Evolutionary conservation across 305 asterid genomes (phyloP), one percentile per base, ranked within the genome.

Genomic region (Fraxinus dipetala): DNA sequence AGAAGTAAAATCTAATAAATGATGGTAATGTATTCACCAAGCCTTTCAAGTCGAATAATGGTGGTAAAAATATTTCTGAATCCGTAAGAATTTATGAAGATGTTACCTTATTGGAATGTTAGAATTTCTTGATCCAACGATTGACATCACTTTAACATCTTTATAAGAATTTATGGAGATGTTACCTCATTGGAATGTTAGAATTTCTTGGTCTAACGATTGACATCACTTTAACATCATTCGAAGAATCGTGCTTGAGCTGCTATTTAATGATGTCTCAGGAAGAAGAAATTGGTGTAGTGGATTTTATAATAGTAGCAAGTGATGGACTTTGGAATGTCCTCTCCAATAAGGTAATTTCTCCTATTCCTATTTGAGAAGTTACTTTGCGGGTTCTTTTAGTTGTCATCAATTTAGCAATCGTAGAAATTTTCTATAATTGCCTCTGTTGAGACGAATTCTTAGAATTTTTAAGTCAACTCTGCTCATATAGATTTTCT

Each of bases 261-360:
- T 70, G 40, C 26, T 70, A 70, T 31, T 30, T 30, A 11, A 30
- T 30, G 75, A 31, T 70, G 38, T 70, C 30, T 36, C 79, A 89
- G 91, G 91, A 89, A 81, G 89, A 89, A 84, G 87, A 85, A 79
- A 87, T 89, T 77, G 86, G 67, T 31, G 85, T 89, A 38, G 85
- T 89, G 13, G 89, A 89, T 45, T 89, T 89, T 72, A 78, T 89
- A 43, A 89, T 89, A 28, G 73, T 89, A 51, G 91, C 91, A 35
- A 87, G 91, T 76, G 91, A 87, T 80, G 91, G 91, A 26, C 90
- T 87, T 73, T 89, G 91, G 90, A 89, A 87, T 72, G 91, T 85
- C 73, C 80, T 89, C 74, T 89, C 91, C 79, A 89, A 89, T 80
- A 81, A 89, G 91, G 91, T 83, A 59, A 85, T 70, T 26, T 43